Conservation (phyloP, 2,329 filamentous ascomycete genomes). For the Zelopaecilomyces penicillatus region DNA sequence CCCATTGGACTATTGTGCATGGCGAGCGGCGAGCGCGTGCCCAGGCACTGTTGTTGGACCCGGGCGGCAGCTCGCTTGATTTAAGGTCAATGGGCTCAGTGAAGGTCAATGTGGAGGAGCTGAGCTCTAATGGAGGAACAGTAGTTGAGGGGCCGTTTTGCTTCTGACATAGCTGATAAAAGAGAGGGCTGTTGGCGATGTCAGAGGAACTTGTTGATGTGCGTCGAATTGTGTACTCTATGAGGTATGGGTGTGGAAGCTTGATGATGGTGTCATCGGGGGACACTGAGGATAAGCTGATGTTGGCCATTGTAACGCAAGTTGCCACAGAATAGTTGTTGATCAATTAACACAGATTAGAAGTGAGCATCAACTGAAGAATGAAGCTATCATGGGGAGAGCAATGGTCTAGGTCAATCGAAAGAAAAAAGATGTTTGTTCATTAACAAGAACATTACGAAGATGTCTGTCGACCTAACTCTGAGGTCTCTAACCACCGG, state of each 20-base stretch:
- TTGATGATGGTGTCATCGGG: constrained; percentile 33
- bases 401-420: too few species aligned
- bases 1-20: constrained; percentile 37
- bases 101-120: constrained; percentile 32
- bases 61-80: constrained; percentile 39
- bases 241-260: constrained; percentile 42
- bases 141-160: constrained; percentile 16
- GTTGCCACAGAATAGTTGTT: too few species aligned
- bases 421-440: too few species aligned
- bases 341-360: too few species aligned
- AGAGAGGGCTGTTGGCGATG: background rate
- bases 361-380: too few species aligned
- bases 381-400: too few species aligned
- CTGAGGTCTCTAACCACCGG: too few species aligned
- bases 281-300: constrained; percentile 19
- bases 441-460: too few species aligned
- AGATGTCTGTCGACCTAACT: too few species aligned
- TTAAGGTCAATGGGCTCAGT: constrained; percentile 38
- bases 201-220: constrained; percentile 8
- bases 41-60: constrained; percentile 49
- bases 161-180: constrained; percentile 29
- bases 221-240: constrained; percentile 34
- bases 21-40: constrained; percentile 47
- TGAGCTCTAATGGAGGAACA: constrained; percentile 20
- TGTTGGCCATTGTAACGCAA: constrained; percentile 14